Evolutionary conservation across 257 asterid genomes (phyloP).

Genomic region (Perilla frutescens): DNA sequence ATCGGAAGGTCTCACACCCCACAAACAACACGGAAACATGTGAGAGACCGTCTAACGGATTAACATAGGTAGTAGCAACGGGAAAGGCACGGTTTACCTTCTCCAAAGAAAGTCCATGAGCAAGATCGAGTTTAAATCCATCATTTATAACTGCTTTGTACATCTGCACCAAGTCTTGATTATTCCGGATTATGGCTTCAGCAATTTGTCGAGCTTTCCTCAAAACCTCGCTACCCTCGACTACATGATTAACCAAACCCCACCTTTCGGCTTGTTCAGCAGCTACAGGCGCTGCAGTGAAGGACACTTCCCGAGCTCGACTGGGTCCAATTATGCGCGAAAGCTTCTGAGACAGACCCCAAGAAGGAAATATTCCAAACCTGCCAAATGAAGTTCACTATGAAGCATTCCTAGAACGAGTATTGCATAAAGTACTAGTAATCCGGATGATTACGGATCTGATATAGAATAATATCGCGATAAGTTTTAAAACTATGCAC

Average conservation of each 20-base stretch:
- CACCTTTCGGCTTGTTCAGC: conserved; percentile 93
- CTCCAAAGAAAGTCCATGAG: conserved; percentile 80
- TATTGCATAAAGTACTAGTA: background rate
- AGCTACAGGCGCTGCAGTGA: conserved; percentile 68
- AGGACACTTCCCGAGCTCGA: conserved; percentile 87
- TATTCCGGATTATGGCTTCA: conserved; percentile 84
- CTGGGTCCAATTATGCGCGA: conserved; percentile 82
- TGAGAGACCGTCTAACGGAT: no score
- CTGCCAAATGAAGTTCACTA: conserved; percentile 47
- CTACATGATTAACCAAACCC: conserved; percentile 96
- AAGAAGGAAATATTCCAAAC: conserved; percentile 97
- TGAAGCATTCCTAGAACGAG: background rate
- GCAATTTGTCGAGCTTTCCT: conserved; percentile 80
- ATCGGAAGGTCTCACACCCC: no score
- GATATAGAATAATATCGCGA: background rate
- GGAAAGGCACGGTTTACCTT: conserved; percentile 55
- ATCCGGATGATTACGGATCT: background rate
- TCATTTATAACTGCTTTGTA: conserved; percentile 88
- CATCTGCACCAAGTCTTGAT: conserved; percentile 73
- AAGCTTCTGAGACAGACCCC: conserved; percentile 99
- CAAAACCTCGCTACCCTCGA: conserved; percentile 68
- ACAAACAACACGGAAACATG: no score
- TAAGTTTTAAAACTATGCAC: background rate
- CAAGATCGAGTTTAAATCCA: conserved; percentile 78
- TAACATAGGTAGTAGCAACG: background rate